A percentile compares a stretch with the other conserved stretches of the same genome.
phyloP scores from a whole-genome alignment of 768 basidiomycete species.

The Russula sp. region DNA sequence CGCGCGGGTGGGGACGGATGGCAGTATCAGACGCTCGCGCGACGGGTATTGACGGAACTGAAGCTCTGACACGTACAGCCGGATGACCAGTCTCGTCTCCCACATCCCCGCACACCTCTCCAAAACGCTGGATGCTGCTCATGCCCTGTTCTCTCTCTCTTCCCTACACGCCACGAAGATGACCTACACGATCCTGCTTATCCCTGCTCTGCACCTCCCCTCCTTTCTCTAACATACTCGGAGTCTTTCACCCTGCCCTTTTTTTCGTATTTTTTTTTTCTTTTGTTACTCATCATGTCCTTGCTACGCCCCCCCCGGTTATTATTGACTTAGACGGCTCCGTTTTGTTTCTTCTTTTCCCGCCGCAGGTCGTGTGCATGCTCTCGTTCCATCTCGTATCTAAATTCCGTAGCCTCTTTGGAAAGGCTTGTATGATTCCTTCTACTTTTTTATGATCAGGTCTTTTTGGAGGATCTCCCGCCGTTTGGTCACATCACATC shows the following conservation, averaged over 20 bases:
- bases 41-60: constrained; percentile 80
- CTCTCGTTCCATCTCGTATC: constrained; percentile 8
- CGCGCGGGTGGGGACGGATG: constrained; percentile 86
- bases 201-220: not conserved
- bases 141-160: not conserved
- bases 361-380: constrained; percentile 10
- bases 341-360: not conserved
- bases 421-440: constrained; percentile 12
- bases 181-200: not conserved
- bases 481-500: not conserved
- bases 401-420: constrained; percentile 9
- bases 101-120: no score
- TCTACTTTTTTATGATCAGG: constrained; percentile 19
- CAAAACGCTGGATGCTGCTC: not conserved
- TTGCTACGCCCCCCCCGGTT: not conserved
- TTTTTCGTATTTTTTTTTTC: not conserved
- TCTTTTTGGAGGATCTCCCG: constrained; percentile 8
- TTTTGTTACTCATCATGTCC: not conserved
- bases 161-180: not conserved
- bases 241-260: not conserved
- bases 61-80: constrained; percentile 48
- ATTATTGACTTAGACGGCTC: constrained; percentile 12
- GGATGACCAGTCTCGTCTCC: not conserved
- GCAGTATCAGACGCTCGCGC: constrained; percentile 96
- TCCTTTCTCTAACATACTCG: not conserved